phyloP scores from a whole-genome alignment of 306 rosid species.

The Phaseolus lunatus region DNA sequence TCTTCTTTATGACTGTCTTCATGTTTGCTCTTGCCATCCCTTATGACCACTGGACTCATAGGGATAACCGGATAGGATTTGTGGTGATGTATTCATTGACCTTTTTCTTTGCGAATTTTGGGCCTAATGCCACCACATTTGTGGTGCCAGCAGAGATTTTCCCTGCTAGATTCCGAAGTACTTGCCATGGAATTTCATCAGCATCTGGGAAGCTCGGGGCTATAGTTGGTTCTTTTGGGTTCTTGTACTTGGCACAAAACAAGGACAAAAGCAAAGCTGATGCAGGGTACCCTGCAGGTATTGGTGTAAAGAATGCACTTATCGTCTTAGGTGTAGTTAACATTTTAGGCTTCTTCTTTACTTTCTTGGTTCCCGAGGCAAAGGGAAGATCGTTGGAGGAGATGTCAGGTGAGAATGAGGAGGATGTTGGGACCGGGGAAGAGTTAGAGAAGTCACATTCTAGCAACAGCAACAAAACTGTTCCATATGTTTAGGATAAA shows the following conservation, averaged over 20 bases:
- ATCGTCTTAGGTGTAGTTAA: slow-evolving; percentile 63
- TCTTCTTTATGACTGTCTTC: slow-evolving; percentile 85
- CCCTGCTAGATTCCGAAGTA: slow-evolving; percentile 72
- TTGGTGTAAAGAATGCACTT: slow-evolving; percentile 73
- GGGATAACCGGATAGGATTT: slow-evolving; percentile 69
- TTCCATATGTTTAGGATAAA: slow-evolving; percentile 52
- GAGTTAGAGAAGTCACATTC: slow-evolving; percentile 42
- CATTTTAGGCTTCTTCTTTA: slow-evolving; percentile 61
- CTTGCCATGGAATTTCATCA: slow-evolving; percentile 84
- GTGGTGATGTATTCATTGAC: slow-evolving; percentile 71
- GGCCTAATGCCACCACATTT: slow-evolving; percentile 86
- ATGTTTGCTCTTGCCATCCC: slow-evolving; percentile 89
- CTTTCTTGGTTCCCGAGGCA: slow-evolving; percentile 81
- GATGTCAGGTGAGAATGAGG: slow-evolving; percentile 87
- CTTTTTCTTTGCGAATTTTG: slow-evolving; percentile 82
- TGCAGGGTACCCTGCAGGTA: slow-evolving; percentile 88
- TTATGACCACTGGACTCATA: slow-evolving; percentile 80
- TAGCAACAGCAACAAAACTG: slow-evolving; percentile 50
- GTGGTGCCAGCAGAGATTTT: slow-evolving; percentile 87
- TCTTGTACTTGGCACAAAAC: slow-evolving; percentile 84
- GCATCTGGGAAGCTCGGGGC: slow-evolving; percentile 82
- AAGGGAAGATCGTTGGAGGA: slow-evolving; percentile 85
- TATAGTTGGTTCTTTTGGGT: slow-evolving; percentile 82
- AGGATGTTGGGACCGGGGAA: slow-evolving; percentile 41
- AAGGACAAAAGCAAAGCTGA: slow-evolving; percentile 65